Evolutionary conservation across 2,329 filamentous ascomycete species (phyloP).

Genomic region (Nigrograna mackinnonii): DNA sequence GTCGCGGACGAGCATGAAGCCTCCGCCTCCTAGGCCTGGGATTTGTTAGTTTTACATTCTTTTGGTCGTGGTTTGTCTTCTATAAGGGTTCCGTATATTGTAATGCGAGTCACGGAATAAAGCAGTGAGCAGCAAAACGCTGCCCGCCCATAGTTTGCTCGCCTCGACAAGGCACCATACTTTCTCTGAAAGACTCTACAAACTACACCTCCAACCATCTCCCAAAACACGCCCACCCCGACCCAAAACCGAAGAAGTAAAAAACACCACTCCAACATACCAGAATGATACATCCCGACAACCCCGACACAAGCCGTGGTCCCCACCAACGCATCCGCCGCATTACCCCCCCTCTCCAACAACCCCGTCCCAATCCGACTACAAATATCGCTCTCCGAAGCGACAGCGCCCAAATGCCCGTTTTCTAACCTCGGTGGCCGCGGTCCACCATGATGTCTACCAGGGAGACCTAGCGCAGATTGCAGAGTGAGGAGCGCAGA

Average conservation of each 20-base stretch:
- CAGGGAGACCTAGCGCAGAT: conserved; percentile 28
- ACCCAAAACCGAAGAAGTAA: no score
- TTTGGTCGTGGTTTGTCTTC: no score
- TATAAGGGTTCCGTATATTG: no score
- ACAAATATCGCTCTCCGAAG: conserved; percentile 50
- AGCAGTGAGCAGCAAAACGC: no score
- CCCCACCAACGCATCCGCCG: conserved; percentile 53
- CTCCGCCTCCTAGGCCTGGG: conserved; percentile 81
- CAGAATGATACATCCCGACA: conserved; percentile 52
- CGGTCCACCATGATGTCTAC: conserved; percentile 10
- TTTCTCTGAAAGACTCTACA: no score
- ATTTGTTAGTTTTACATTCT: conserved; percentile 7
- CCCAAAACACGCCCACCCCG: no score
- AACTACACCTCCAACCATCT: no score
- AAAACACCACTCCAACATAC: no score
- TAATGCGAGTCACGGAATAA: no score
- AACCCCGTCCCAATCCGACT: conserved; percentile 51
- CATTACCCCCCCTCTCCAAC: conserved; percentile 54
- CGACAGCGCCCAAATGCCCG: conserved; percentile 47
- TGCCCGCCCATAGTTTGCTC: no score
- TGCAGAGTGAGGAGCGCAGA: conserved; percentile 32
- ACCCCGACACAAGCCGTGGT: conserved; percentile 53
- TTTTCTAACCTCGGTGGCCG: conserved; percentile 17
- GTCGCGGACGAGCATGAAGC: conserved; percentile 81
- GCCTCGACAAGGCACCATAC: no score